Evolutionary conservation across 495 filamentous ascomycete species (phyloP).

Genomic region (Cetradonia linearis): DNA sequence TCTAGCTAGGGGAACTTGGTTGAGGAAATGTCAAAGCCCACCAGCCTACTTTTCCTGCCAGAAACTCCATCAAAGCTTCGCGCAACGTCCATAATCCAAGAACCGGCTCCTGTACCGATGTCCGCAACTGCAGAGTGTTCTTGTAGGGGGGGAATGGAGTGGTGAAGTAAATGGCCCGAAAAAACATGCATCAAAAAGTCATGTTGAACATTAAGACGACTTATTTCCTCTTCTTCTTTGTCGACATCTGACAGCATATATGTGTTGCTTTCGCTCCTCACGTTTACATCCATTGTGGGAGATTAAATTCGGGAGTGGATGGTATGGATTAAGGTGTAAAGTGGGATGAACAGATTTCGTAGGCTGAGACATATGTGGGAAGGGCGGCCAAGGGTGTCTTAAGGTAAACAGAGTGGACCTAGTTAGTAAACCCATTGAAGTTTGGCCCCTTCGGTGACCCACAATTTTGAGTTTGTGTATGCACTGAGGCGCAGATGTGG

Average conservation of each 20-base stretch:
- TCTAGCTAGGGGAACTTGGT: constrained; percentile 28
- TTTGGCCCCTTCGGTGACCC: too few relatives aligned
- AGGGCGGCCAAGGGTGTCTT: too few relatives aligned
- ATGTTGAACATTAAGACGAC: constrained; percentile 28
- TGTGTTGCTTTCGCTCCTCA: neutral
- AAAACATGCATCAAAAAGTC: constrained; percentile 23
- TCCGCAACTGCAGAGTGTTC: constrained; percentile 28
- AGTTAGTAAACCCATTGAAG: too few relatives aligned
- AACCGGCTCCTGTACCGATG: constrained; percentile 33
- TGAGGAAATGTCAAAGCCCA: constrained; percentile 34
- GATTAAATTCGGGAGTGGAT: neutral
- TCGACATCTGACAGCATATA: neutral
- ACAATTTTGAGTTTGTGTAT: too few relatives aligned
- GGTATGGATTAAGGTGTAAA: too few relatives aligned
- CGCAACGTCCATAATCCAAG: constrained; percentile 26
- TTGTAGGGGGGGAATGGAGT: constrained; percentile 25
- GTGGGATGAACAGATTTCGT: too few relatives aligned
- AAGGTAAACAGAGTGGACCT: too few relatives aligned
- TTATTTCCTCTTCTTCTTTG: constrained; percentile 24
- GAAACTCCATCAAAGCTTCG: neutral
- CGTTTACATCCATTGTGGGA: too few relatives aligned
- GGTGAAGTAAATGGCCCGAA: constrained; percentile 25
- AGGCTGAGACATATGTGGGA: too few relatives aligned
- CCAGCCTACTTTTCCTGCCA: constrained; percentile 18
- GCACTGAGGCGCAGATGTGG: too few relatives aligned